A percentile compares a stretch with the other conserved stretches of the same genome.
These are phyloP conservation scores for Lactifluus echinatus DNA, from an alignment of 768 basidiomycete species.

Conservation along the genomic window DNA sequence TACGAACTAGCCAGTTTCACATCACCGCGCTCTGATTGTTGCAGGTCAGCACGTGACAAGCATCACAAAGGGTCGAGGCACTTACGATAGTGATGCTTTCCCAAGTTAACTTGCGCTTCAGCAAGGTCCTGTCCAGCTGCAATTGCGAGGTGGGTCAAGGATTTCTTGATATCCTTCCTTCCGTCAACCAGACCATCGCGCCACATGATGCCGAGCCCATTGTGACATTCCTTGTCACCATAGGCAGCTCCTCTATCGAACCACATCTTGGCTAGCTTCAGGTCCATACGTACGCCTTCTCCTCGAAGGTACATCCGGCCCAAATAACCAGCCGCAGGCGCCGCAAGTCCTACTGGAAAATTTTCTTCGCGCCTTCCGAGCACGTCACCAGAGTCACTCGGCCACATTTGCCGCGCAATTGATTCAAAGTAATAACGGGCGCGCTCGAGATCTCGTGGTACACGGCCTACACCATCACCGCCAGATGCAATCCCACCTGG, in stretches of 20 bases:
- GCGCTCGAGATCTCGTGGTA: slow-evolving; percentile 66
- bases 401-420: slow-evolving; percentile 84
- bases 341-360: slow-evolving; percentile 44
- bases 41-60: slow-evolving; percentile 6
- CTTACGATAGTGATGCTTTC: slow-evolving; percentile 65
- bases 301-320: slow-evolving; percentile 93
- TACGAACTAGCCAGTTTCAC: slow-evolving; percentile 53
- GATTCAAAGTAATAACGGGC: slow-evolving; percentile 79
- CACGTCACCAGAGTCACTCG: slow-evolving; percentile 58
- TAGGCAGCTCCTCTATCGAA: slow-evolving; percentile 78
- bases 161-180: slow-evolving; percentile 54
- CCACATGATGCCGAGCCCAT: slow-evolving; percentile 86
- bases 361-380: slow-evolving; percentile 31
- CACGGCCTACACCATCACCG: slow-evolving; percentile 86
- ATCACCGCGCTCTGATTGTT: slow-evolving; percentile 56
- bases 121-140: slow-evolving; percentile 86
- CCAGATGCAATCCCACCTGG: slow-evolving; percentile 78
- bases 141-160: slow-evolving; percentile 55
- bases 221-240: slow-evolving; percentile 82
- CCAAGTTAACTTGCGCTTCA: slow-evolving; percentile 88
- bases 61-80: neutral
- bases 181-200: slow-evolving; percentile 76
- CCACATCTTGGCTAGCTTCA: slow-evolving; percentile 80
- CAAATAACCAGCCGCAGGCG: slow-evolving; percentile 77
- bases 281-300: slow-evolving; percentile 79